Evolutionary conservation across 768 basidiomycete species (phyloP).

Genomic region (Rhodocollybia butyracea): DNA sequence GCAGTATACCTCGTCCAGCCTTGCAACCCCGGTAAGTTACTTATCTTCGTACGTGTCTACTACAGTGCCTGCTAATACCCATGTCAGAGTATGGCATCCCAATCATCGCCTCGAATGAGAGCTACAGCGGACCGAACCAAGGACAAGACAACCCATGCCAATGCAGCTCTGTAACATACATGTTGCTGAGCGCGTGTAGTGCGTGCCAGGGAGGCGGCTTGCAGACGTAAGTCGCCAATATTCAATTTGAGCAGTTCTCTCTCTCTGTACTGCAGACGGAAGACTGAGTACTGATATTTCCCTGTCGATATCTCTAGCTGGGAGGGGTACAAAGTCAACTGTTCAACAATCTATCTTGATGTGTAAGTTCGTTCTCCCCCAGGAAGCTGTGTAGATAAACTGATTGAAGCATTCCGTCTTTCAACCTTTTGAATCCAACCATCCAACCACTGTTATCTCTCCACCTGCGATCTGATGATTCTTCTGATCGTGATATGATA

Average conservation of each 20-base stretch:
- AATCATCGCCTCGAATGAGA: background rate
- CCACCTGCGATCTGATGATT: no score
- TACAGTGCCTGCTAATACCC: background rate
- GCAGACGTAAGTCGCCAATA: background rate
- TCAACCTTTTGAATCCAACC: no score
- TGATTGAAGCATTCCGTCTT: no score
- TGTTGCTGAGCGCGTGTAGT: conserved; percentile 1
- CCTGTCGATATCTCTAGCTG: no score
- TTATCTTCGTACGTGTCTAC: no score
- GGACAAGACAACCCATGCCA: background rate
- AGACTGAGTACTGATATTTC: no score
- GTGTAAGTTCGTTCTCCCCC: no score
- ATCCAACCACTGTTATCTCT: no score
- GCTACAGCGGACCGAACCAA: background rate
- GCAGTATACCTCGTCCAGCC: conserved; percentile 25
- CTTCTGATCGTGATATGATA: no score
- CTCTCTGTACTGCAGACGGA: background rate
- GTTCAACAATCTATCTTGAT: no score
- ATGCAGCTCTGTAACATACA: conserved; percentile 3
- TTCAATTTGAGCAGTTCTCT: background rate
- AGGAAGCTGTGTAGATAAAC: no score
- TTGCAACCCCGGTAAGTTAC: conserved; percentile 13
- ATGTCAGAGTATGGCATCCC: background rate
- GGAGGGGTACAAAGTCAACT: no score
- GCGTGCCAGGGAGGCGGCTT: conserved; percentile 1